Evolutionary conservation across 1,139 yeast genomes (phyloP), one percentile per base, ranked within the genome.

Genomic region (Kodamaea sp.): DNA sequence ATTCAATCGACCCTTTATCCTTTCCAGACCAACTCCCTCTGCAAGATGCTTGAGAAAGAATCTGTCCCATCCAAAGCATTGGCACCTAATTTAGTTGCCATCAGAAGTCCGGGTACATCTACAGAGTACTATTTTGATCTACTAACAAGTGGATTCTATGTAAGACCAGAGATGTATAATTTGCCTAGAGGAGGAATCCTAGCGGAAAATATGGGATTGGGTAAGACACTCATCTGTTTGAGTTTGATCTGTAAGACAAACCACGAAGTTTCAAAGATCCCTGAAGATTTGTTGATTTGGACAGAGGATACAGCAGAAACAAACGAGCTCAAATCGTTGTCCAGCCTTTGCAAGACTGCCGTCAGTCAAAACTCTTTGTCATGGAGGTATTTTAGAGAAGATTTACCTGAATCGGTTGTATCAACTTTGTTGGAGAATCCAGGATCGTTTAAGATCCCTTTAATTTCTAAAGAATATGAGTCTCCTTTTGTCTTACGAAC

Each of bases 141-240:
- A 1, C 39, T 52, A 4, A 48, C 44, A 1, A 45, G 62, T 24
- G 42, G 44, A 3, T 53, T 74, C 16, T 53, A 47, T 22, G 16
- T 25, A 2, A 39, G 50, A 3, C 78, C 83, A 0, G 71, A 65
- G 15, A 42, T 56, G 2, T 76, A 67, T 46, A 43, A 48, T 14
- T 58, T 76, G 3, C 80, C 85, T 0, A 56, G 72, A 43, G 89
- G 89, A 11, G 90, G 89, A 0, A 79, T 83, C 2, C 57, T 83
- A 9, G 87, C 87, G 0, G 90, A 83, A 44, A 81, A 80, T 70
- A 83, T 83, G 89, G 90, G 89, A 0, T 57, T 81, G 12, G 90
- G 90, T 0, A 83, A 83, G 50, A 82, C 89, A 0, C 63, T 79
- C 27, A 82, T 83, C 4, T 80, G 87, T 46, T 55, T 83, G 13